Base-by-base conservation (phyloP, 495 filamentous ascomycete genomes). In the Barbatosphaeria neglecta region DNA sequence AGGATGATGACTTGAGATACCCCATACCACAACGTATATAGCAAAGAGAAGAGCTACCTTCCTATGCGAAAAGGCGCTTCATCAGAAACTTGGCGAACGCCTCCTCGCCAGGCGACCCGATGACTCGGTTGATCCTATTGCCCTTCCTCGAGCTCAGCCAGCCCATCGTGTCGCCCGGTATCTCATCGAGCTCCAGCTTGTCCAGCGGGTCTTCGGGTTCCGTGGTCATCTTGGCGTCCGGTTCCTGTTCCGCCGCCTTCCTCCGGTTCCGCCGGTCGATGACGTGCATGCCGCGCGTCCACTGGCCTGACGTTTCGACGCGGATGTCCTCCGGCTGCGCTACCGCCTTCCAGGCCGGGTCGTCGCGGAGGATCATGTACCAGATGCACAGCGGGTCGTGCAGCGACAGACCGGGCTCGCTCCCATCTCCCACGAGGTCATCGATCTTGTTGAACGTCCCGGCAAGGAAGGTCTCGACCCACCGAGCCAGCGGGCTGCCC, bases 311-410 rank as follows among this genome's bases (percentile, higher is more conserved):
- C 1, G 86, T 86, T 61, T 98, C 92, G 20, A 98, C 69, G 13
- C 92, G 74, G 43, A 97, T 82, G 63, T 98, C 92, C 60, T 77
- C 67, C 17, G 64, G 70, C 49, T 66, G 61, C 10, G 61, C 50
- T 18, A 67, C 61, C 22, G 67, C 50, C 57, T 66, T 70, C 75
- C 75, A 78, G 13, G 62, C 64, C 13, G 71, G 66, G 33, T 71
- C 60, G 41, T 70, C 65, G 28, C 62, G 60, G 1, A 80, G 81
- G 37, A 93, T 62, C 56, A 85, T 81, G 57, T 93, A 93, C 86
- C 87, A 96, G 6, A 97, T 71, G 48, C 80, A 84, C 19, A 95
- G 64, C 9, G 90, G 90, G 57, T 99, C 92, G 55, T 99, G 92
- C 52, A 98, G 63, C 46, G 78, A 78, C 18, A 96, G 64, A 22